Evolutionary conservation across 2,329 filamentous ascomycete species (phyloP), one percentile per base, ranked within the genome.

Genomic region (Colletotrichum karsti): DNA sequence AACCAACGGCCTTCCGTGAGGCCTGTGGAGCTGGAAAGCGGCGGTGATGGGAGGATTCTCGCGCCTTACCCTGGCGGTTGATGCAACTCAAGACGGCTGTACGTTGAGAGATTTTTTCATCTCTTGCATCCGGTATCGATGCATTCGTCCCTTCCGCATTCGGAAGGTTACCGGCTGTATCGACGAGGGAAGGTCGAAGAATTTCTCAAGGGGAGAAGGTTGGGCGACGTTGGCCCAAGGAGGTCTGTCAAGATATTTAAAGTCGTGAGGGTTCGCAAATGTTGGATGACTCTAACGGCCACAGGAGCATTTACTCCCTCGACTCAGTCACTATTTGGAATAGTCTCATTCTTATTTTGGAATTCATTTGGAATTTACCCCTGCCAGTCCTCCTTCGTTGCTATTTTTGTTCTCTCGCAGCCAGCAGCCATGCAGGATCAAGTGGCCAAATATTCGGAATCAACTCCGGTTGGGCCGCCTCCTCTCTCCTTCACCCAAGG

Each of bases 81-180:
- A 68, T 68, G 65, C 53, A 59, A 68, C 65, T 68, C 53, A 54
- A 65, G 46, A 48, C 60, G 46, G 60, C 15, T 24, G 37, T 64
- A 57, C 28, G 44, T 48, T 50, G 30, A 35, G 53, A 53, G 48
- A 46, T 50, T 64, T 55, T 28, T 18, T 33, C n/a, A 30, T 28
- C 20, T 44, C 13, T 54, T 35, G 44, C 18, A 48, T 58, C 28
- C 28, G 55, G 13, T 28, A 20, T 55, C 12, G 51, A 55, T n/a
- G 55, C 57, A 51, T 60, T 33, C 44, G n/a, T 20, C 46, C 26
- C 26, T 30, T 22, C 26, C 26, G 41, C 44, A 60, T 60, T 33
- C 57, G 46, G 42, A 30, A 48, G 42, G 42, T 24, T 15, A 15
- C 30, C 42, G 30, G 42, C 42, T 15, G 44, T 33, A 24, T 65